These are phyloP conservation scores for Paramecium caudatum DNA, from an alignment of 73 alveolate species.

Conservation along the genomic window DNA sequence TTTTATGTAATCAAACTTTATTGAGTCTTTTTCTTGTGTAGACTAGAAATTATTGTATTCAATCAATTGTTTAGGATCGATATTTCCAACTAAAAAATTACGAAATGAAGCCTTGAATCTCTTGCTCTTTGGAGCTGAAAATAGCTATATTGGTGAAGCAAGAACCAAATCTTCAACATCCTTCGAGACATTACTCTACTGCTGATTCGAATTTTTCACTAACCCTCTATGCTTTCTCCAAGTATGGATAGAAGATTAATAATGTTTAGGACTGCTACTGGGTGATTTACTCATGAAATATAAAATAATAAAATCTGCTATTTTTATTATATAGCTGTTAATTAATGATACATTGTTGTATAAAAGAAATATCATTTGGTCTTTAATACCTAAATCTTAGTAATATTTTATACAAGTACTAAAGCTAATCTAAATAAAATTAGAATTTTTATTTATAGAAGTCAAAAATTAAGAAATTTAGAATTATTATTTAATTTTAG, in stretches of 20 bases:
- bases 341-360: too few relatives aligned
- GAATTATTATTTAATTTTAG: too few relatives aligned
- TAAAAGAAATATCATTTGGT: too few relatives aligned
- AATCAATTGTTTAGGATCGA: background rate
- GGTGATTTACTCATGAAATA: slow-evolving; percentile 46
- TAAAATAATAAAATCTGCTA: too few relatives aligned
- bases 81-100: slow-evolving; percentile 2
- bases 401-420: too few relatives aligned
- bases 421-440: too few relatives aligned
- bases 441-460: too few relatives aligned
- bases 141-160: background rate
- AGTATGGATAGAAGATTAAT: background rate
- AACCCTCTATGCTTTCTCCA: background rate
- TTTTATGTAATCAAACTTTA: background rate
- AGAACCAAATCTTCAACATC: slow-evolving; percentile 3
- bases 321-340: too few relatives aligned
- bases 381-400: too few relatives aligned
- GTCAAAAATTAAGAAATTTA: too few relatives aligned
- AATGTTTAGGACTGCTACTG: slow-evolving; percentile 26
- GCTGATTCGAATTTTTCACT: background rate
- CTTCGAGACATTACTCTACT: background rate
- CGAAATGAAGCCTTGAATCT: slow-evolving; percentile 24
- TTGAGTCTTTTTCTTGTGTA: background rate
- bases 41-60: slow-evolving; percentile 6
- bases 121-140: slow-evolving; percentile 25